Evolutionary conservation across 768 basidiomycete genomes (phyloP), one percentile per base, ranked within the genome.

Genomic region (Termitomyces sp.): DNA sequence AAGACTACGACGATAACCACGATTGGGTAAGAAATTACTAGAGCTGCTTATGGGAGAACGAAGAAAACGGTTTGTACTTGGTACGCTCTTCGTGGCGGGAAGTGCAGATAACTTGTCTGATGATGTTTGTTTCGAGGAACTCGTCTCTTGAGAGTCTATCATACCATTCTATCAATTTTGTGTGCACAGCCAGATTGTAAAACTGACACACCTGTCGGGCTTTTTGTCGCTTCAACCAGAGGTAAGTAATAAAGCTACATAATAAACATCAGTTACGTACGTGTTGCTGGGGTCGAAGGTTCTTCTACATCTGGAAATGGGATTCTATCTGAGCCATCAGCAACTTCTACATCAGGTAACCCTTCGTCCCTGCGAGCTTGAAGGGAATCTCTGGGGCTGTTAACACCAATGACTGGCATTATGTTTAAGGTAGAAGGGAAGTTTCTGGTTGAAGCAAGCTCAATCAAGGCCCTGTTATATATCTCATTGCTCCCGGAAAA

Each of bases 51-150:
- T 64, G 8, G 78, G 71, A 41, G 71, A 68, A 47, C 68, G 72
- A 8, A 74, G 66, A 11, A 67, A 66, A n/a, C 67, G 71, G 24
- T 70, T 71, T 0, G 76, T 75, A 27, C 58, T 77, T 66, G 30
- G 74, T 70, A 33, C 75, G 67, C 49, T 67, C 39, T 39, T 54
- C 1, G 70, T 65, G 20, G 66, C 57, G 13, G 75, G 76, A 11
- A 79, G 68, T 18, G 74, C 76, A n/a, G 76, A 74, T 18, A 79
- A 70, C 55, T 79, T 79, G 63, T 79, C 76, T 11, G 78, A 79
- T 20, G 71, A 75, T 6, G 77, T 78, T 27, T 81, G 73, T 56
- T 76, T 80, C 50, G 84, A 83, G 4, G 80, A 78, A 53, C 72
- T 75, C 1, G 77, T 73, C 20, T 62, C 60, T 27, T 73, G 71